These are phyloP conservation scores for Suillus paluster DNA, from an alignment of 768 basidiomycete species.

Conservation along the genomic window DNA sequence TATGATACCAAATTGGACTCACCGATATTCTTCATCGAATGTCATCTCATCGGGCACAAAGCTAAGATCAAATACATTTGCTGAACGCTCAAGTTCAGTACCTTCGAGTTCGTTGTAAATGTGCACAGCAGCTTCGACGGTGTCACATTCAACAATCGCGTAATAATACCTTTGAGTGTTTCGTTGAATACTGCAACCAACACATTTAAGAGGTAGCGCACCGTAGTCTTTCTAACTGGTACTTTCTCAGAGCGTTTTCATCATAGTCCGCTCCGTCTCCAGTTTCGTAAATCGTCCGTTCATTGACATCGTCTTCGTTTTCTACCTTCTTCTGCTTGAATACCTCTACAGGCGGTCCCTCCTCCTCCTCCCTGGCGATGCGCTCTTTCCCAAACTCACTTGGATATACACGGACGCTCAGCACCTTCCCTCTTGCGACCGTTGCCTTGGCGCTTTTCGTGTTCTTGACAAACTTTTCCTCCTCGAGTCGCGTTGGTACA, in stretches of 20 bases:
- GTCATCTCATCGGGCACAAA: constrained; percentile 90
- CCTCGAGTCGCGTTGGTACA: constrained; percentile 21
- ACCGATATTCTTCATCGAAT: constrained; percentile 82
- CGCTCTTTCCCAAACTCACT: constrained; percentile 91
- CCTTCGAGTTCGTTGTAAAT: constrained; percentile 89
- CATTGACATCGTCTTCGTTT: constrained; percentile 63
- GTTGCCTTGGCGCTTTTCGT: constrained; percentile 10
- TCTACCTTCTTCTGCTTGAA: constrained; percentile 61
- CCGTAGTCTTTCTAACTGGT: constrained; percentile 93
- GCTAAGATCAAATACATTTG: constrained; percentile 94
- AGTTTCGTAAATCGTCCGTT: constrained; percentile 65
- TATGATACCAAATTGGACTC: neutral
- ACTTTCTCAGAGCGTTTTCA: constrained; percentile 84
- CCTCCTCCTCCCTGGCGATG: constrained; percentile 83
- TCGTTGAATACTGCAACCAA: neutral
- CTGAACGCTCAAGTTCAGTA: constrained; percentile 94
- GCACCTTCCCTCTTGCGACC: constrained; percentile 65
- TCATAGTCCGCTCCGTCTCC: constrained; percentile 82
- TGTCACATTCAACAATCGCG: constrained; percentile 89
- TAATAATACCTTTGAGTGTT: constrained; percentile 80
- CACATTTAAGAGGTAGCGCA: constrained; percentile 38
- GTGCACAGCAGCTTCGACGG: constrained; percentile 73
- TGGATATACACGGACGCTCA: constrained; percentile 86
- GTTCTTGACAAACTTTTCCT: constrained; percentile 18
- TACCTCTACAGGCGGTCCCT: constrained; percentile 87